Percentiles rank a stretch among this genome's conserved stretches.
Conservation (phyloP, 2,329 filamentous ascomycete genomes). For the Huntiella savannae region DNA sequence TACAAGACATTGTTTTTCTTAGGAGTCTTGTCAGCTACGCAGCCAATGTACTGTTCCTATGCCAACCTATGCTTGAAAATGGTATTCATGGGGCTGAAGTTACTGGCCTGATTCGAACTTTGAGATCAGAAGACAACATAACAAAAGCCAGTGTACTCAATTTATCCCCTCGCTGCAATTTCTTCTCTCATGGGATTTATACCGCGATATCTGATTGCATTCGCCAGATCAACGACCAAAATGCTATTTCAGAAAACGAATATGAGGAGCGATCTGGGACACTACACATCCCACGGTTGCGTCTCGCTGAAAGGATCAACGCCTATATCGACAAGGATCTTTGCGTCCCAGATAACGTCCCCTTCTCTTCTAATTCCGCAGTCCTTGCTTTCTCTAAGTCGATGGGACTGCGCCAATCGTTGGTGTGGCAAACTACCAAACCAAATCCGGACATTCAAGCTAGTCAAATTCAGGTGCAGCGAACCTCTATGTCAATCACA, state of each 20-base stretch:
- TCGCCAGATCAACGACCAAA: neutral
- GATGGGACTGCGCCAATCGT: neutral
- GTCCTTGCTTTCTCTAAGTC: neutral
- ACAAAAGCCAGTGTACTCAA: neutral
- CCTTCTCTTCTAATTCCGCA: slow-evolving; percentile 1
- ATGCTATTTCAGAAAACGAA: slow-evolving; percentile 16
- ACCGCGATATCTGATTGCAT: slow-evolving; percentile 2
- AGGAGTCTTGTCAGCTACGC: slow-evolving; percentile 21
- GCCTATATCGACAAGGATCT: slow-evolving; percentile 22
- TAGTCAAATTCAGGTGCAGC: neutral
- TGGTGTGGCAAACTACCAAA: neutral
- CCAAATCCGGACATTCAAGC: no score
- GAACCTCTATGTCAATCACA: neutral
- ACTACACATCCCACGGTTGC: slow-evolving; percentile 27
- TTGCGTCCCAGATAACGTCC: neutral
- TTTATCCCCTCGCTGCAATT: neutral
- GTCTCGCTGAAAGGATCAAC: slow-evolving; percentile 23
- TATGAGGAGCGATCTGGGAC: slow-evolving; percentile 22
- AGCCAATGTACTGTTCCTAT: slow-evolving; percentile 29
- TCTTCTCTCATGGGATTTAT: neutral
- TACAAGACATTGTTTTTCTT: slow-evolving; percentile 22
- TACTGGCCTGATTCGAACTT: slow-evolving; percentile 27
- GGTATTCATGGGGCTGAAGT: slow-evolving; percentile 23
- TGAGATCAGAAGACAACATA: slow-evolving; percentile 28
- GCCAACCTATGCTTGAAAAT: slow-evolving; percentile 19